Conservation (phyloP, 352 stramenopile species). For the Pythium biforme region DNA sequence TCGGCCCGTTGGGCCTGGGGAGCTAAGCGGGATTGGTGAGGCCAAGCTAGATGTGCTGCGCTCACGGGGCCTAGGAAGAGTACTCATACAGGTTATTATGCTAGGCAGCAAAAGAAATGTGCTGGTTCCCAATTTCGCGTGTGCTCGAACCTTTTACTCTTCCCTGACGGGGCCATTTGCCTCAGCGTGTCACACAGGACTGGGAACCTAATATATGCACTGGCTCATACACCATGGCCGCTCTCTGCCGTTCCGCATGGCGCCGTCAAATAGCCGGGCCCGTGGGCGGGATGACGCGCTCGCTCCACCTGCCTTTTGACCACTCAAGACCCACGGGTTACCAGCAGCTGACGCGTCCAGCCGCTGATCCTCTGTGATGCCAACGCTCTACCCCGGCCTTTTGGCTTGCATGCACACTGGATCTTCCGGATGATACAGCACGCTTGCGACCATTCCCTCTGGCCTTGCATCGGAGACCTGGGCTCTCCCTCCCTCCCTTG, state of each 20-base stretch:
- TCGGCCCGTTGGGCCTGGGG: too few relatives aligned
- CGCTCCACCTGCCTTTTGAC: not conserved
- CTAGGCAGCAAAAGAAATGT: too few relatives aligned
- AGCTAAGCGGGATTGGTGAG: too few relatives aligned
- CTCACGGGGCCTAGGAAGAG: too few relatives aligned
- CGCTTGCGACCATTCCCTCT: not conserved
- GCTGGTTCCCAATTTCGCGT: too few relatives aligned
- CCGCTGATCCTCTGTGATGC: not conserved
- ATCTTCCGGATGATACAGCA: not conserved
- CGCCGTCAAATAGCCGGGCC: conserved; percentile 1
- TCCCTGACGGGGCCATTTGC: too few relatives aligned
- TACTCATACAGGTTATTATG: too few relatives aligned
- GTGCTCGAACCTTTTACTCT: too few relatives aligned
- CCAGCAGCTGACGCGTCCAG: not conserved
- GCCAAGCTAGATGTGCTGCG: too few relatives aligned
- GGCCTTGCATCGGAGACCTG: too few relatives aligned
- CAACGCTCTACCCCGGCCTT: not conserved
- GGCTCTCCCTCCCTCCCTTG: not conserved
- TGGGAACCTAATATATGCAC: not conserved
- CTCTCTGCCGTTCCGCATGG: conserved; percentile 1
- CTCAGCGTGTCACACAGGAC: too few relatives aligned
- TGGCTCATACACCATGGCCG: not conserved
- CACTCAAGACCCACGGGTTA: not conserved
- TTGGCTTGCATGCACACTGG: not conserved
- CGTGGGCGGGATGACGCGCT: not conserved